phyloP scores from a whole-genome alignment of 805 yeast species.

The Nakazawaea ernobii region DNA sequence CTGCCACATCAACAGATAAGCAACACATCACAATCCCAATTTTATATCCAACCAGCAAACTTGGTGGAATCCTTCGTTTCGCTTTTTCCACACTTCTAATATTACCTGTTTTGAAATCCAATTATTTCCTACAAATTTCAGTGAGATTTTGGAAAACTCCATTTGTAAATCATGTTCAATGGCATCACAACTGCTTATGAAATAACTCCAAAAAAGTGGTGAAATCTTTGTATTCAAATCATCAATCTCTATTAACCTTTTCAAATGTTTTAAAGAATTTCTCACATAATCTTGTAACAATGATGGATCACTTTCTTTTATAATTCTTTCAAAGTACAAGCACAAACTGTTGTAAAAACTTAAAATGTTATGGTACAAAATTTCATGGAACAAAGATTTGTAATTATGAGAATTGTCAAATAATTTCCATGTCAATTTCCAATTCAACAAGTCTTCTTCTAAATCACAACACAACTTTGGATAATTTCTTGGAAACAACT shows the following conservation, averaged over 20 bases:
- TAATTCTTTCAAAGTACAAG: conserved; percentile 39
- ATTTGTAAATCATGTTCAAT: conserved; percentile 24
- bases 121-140: conserved; percentile 32
- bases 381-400: conserved; percentile 33
- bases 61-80: conserved; percentile 29
- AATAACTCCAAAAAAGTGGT: conserved; percentile 45
- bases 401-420: conserved; percentile 23
- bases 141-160: conserved; percentile 27
- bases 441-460: conserved; percentile 41
- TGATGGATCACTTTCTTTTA: conserved; percentile 34
- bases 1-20: conserved; percentile 11
- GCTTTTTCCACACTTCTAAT: conserved; percentile 44
- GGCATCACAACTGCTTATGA: conserved; percentile 39
- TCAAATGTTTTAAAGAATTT: conserved; percentile 28
- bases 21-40: conserved; percentile 43
- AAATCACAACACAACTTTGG: conserved; percentile 50
- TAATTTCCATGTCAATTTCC: conserved; percentile 43
- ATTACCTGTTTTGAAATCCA: conserved; percentile 54
- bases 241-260: conserved; percentile 15
- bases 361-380: conserved; percentile 30
- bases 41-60: conserved; percentile 47
- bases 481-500: conserved; percentile 46
- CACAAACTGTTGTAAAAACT: conserved; percentile 38
- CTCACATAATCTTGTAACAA: conserved; percentile 30
- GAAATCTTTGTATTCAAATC: conserved; percentile 19